These are phyloP conservation scores for Malus orientalis DNA, from an alignment of 306 rosid species.

Conservation along the genomic window DNA sequence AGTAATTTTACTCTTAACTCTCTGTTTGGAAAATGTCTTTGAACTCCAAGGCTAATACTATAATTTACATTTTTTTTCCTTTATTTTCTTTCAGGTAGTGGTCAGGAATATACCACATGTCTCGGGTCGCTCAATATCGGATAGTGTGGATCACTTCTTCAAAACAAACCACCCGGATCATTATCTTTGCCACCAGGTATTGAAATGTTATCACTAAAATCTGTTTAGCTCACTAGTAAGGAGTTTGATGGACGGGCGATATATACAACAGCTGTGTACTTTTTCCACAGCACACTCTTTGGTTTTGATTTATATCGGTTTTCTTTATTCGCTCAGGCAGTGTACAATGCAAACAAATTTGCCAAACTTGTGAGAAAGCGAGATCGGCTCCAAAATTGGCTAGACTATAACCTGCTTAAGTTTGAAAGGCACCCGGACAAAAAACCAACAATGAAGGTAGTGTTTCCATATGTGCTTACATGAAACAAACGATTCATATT, in stretches of 20 bases:
- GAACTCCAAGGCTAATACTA: background rate
- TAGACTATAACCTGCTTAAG: conserved; percentile 84
- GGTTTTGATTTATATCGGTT: background rate
- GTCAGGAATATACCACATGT: conserved; percentile 67
- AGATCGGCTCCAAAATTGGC: conserved; percentile 80
- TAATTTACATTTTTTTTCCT: background rate
- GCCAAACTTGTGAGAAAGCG: conserved; percentile 62
- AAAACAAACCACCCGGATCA: conserved; percentile 70
- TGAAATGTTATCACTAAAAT: background rate
- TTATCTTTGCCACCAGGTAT: conserved; percentile 95
- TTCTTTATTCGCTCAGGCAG: conserved; percentile 46
- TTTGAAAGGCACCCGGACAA: conserved; percentile 72
- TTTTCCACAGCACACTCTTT: background rate
- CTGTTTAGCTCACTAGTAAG: background rate
- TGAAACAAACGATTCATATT: background rate
- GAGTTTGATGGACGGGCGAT: background rate
- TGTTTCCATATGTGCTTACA: conserved; percentile 9
- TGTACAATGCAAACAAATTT: conserved; percentile 82
- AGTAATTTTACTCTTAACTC: background rate
- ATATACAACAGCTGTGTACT: background rate
- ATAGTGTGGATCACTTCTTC: conserved; percentile 66
- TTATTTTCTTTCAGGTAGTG: conserved; percentile 54
- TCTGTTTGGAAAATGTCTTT: background rate
- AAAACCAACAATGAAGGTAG: conserved; percentile 65
- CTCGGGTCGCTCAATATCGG: conserved; percentile 56